Conservation (phyloP, 2,329 filamentous ascomycete species). For the Trichoderma koningiopsis region DNA sequence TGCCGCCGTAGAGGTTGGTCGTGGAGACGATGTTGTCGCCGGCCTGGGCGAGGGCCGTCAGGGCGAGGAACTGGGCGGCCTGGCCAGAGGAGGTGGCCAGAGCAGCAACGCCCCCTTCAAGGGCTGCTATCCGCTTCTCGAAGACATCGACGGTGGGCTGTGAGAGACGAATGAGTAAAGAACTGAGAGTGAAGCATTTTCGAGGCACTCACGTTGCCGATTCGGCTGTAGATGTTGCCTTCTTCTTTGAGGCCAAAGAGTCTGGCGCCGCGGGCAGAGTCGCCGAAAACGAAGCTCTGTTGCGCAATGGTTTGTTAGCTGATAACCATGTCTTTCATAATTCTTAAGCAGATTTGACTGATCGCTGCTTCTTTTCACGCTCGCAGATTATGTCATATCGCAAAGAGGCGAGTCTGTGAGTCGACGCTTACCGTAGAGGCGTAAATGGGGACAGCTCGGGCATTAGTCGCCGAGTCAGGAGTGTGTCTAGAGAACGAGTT, state of each 20-base stretch:
- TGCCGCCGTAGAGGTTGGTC: constrained; percentile 89
- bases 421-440: constrained; percentile 66
- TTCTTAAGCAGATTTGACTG: not conserved
- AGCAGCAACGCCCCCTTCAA: constrained; percentile 88
- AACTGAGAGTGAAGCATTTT: not conserved
- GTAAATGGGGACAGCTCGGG: constrained; percentile 93
- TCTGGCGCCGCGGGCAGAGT: constrained; percentile 91
- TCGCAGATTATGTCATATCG: not conserved
- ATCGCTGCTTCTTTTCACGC: not conserved
- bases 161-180: not conserved
- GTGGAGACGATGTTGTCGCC: constrained; percentile 95
- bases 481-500: constrained; percentile 61
- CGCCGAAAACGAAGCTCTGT: constrained; percentile 89
- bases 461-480: constrained; percentile 78
- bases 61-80: constrained; percentile 88
- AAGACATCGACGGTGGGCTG: constrained; percentile 93
- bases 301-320: constrained; percentile 2
- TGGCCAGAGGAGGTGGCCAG: constrained; percentile 85
- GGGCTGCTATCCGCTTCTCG: constrained; percentile 92
- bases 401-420: not conserved
- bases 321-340: not conserved
- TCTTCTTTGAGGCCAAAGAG: constrained; percentile 96
- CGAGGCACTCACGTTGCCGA: constrained; percentile 77
- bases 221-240: constrained; percentile 96
- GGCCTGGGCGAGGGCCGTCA: constrained; percentile 78